A percentile compares a stretch with the other conserved stretches of the same genome.
Evolutionary conservation across 345 rosid genomes (phyloP).

Genomic region (Carallia pectinifolia): DNA sequence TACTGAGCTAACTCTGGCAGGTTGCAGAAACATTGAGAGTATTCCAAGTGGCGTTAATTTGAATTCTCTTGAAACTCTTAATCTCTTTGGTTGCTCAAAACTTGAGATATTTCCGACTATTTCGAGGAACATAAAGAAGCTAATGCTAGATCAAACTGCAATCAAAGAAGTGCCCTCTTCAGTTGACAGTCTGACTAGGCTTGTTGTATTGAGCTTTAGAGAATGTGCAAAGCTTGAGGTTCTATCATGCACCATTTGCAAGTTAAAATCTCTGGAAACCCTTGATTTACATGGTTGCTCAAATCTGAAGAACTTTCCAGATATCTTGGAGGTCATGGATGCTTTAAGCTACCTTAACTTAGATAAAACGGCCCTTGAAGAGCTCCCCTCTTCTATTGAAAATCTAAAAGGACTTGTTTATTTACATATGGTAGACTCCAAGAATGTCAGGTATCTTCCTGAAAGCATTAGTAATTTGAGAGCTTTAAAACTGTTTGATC

Average conservation of each 20-base stretch:
- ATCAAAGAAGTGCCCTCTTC: background rate
- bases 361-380: background rate
- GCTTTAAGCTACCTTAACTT: background rate
- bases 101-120: background rate
- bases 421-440: fast-evolving
- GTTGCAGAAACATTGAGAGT: background rate
- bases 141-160: background rate
- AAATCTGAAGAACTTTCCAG: conserved; percentile 9
- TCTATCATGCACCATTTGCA: conserved; percentile 4
- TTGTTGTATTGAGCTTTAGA: conserved; percentile 27
- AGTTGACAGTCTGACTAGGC: background rate
- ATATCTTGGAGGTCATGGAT: background rate
- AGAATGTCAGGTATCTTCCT: background rate
- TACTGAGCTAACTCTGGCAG: background rate
- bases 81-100: conserved; percentile 5
- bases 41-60: background rate
- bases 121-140: background rate
- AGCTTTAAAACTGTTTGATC: background rate
- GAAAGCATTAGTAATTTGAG: background rate
- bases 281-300: conserved; percentile 9
- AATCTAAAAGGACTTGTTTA: background rate
- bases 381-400: background rate
- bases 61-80: background rate
- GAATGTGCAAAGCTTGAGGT: background rate
- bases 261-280: background rate